These are phyloP conservation scores for Penicillium chermesinum DNA, from an alignment of 495 filamentous ascomycete species.

Conservation along the genomic window DNA sequence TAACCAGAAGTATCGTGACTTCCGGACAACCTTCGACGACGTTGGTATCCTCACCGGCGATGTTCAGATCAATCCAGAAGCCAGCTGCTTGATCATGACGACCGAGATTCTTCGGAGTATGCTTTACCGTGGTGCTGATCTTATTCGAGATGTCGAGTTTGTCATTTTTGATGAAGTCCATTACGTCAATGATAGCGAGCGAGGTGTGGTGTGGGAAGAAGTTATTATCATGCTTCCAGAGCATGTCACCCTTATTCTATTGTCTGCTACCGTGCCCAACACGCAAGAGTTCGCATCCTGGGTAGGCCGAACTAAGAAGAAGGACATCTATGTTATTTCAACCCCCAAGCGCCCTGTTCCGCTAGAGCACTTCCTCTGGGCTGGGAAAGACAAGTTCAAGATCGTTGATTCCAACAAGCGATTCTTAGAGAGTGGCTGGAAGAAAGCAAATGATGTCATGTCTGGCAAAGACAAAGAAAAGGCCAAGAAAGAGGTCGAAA, in stretches of 20 bases:
- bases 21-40: constrained; percentile 81
- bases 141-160: constrained; percentile 96
- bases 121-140: constrained; percentile 93
- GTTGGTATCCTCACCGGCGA: constrained; percentile 96
- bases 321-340: constrained; percentile 98
- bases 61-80: constrained; percentile 96
- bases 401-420: constrained; percentile 90
- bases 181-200: constrained; percentile 96
- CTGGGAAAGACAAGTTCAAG: constrained; percentile 82
- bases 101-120: constrained; percentile 97
- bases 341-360: constrained; percentile 93
- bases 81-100: constrained; percentile 98
- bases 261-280: constrained; percentile 96
- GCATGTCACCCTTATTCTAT: constrained; percentile 88
- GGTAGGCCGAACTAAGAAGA: constrained; percentile 97
- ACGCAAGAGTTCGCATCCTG: constrained; percentile 97
- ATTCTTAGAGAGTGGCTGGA: constrained; percentile 88
- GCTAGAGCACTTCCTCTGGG: constrained; percentile 94
- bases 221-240: constrained; percentile 99
- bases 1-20: constrained; percentile 98
- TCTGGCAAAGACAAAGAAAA: constrained; percentile 78
- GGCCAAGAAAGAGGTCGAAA: constrained; percentile 45
- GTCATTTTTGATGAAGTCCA: constrained; percentile 99
- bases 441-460: constrained; percentile 79
- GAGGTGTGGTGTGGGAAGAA: constrained; percentile 98